Evolutionary conservation across 23 red algal species (phyloP).

Genomic region (Gracilaria domingensis): DNA sequence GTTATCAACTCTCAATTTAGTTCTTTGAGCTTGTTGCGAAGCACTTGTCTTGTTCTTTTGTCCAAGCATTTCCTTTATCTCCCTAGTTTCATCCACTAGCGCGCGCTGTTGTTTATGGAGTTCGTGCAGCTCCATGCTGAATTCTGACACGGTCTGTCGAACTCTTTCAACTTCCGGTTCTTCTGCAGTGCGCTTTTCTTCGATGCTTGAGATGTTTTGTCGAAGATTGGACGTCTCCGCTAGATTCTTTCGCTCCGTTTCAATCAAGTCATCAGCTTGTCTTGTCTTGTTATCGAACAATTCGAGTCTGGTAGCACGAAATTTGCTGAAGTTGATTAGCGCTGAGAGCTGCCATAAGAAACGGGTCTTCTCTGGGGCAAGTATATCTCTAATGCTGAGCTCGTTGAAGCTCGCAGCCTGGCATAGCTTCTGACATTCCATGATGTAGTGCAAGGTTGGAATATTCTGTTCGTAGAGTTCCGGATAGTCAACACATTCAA

Average conservation of each 20-base stretch:
- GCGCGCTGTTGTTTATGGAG: conserved; percentile 78
- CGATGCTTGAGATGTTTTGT: conserved; percentile 57
- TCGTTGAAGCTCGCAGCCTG: conserved; percentile 70
- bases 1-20: conserved; percentile 69
- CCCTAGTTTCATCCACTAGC: conserved; percentile 76
- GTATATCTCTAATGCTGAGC: conserved; percentile 85
- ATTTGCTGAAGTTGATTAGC: conserved; percentile 93
- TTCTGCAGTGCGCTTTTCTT: conserved; percentile 62
- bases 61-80: conserved; percentile 67
- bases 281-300: conserved; percentile 73
- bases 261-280: conserved; percentile 71
- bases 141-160: conserved; percentile 54
- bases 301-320: conserved; percentile 80
- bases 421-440: conserved; percentile 58
- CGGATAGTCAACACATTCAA: conserved; percentile 48
- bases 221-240: conserved; percentile 59
- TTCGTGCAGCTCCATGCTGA: conserved; percentile 61
- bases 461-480: conserved; percentile 66
- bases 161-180: conserved; percentile 73
- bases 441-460: conserved; percentile 37
- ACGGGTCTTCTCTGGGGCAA: conserved; percentile 78
- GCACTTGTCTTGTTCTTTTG: conserved; percentile 69
- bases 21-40: conserved; percentile 42
- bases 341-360: conserved; percentile 80
- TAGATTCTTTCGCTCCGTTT: conserved; percentile 35